phyloP scores from a whole-genome alignment of 2,329 filamentous ascomycete species.

The Raffaelea ambrosiae region DNA sequence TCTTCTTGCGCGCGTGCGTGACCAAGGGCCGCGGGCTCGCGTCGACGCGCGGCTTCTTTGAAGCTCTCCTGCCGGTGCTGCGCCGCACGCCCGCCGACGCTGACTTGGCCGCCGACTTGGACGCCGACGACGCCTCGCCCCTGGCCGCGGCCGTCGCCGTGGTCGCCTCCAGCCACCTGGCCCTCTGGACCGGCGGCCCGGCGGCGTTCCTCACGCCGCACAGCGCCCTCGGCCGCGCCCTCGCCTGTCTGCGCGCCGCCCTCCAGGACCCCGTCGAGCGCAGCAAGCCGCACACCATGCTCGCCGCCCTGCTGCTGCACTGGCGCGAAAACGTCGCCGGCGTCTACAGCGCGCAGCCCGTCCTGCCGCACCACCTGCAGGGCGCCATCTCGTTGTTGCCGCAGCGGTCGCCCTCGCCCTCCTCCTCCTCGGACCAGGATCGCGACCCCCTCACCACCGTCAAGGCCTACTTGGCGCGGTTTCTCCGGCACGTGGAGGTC shows the following conservation, averaged over 20 bases:
- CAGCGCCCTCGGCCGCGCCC: not conserved
- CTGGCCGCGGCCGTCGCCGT: constrained; percentile 1
- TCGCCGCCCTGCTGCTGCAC: constrained; percentile 1
- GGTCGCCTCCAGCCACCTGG: not conserved
- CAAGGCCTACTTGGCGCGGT: not conserved
- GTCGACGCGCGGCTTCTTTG: constrained; percentile 2
- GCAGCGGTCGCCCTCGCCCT: not conserved
- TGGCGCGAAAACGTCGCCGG: constrained; percentile 2
- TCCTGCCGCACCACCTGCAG: constrained; percentile 1
- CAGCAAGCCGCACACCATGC: not conserved
- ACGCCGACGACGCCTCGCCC: no score
- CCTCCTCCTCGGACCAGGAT: no score
- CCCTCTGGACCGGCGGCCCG: constrained; percentile 1
- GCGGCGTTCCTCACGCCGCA: not conserved
- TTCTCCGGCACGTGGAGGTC: not conserved
- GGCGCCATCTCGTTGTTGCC: not conserved
- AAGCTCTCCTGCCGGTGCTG: not conserved
- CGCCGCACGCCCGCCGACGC: not conserved
- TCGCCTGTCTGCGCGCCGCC: not conserved
- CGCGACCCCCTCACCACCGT: not conserved
- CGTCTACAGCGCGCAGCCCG: not conserved
- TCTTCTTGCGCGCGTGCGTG: constrained; percentile 2
- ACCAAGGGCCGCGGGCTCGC: constrained; percentile 1
- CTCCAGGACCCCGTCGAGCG: constrained; percentile 1
- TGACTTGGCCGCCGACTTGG: no score